Evolutionary conservation across 148 eudicot genomes (phyloP).

Genomic region (Cornus suecica): DNA sequence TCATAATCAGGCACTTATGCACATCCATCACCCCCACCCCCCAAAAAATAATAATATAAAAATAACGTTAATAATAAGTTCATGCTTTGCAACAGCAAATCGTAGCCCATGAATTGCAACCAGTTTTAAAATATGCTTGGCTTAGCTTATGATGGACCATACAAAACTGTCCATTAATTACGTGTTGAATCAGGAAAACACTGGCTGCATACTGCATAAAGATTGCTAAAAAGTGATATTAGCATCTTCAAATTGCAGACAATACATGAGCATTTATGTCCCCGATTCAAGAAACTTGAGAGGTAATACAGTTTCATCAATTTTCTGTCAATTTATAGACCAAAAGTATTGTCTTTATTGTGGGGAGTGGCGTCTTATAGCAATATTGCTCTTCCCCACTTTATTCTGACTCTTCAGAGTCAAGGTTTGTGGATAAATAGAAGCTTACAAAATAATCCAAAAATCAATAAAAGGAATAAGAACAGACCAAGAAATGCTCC

Average conservation of each 20-base stretch:
- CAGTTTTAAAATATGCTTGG: not conserved
- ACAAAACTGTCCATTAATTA: not conserved
- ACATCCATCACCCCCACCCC: no score
- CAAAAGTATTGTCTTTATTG: not conserved
- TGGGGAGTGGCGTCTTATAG: not conserved
- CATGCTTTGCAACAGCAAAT: no score
- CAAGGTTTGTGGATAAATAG: not conserved
- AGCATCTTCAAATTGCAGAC: not conserved
- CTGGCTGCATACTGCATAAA: no score
- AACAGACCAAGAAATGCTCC: conserved; percentile 13
- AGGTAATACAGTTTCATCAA: not conserved
- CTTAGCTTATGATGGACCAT: not conserved
- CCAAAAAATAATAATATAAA: no score
- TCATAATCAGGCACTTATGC: no score
- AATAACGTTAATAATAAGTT: no score
- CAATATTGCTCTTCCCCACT: not conserved
- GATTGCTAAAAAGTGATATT: not conserved
- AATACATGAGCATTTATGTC: not conserved
- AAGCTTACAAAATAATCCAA: not conserved
- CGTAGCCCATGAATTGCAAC: no score
- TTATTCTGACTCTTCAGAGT: not conserved
- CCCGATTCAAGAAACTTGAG: not conserved
- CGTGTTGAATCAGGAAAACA: not conserved
- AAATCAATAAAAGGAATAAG: not conserved
- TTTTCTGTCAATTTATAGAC: not conserved